These are phyloP conservation scores for Penicillium fimorum DNA, from an alignment of 495 filamentous ascomycete genomes.

Conservation along the genomic window DNA sequence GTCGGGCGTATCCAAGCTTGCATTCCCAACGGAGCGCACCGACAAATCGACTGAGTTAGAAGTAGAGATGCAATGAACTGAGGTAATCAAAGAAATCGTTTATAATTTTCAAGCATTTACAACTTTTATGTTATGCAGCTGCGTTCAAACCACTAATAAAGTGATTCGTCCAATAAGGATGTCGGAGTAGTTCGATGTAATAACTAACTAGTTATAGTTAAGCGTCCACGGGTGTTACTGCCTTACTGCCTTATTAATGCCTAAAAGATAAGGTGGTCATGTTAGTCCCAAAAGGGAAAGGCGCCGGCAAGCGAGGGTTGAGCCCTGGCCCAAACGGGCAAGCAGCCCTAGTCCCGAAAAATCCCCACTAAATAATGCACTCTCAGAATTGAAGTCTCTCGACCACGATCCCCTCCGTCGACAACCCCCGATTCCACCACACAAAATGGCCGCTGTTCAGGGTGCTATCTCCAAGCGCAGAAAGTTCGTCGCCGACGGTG, in stretches of 20 bases:
- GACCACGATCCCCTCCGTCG: slow-evolving; percentile 41
- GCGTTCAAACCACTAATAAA: slow-evolving; percentile 2
- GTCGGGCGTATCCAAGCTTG: slow-evolving; percentile 42
- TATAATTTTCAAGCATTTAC: slow-evolving; percentile 4
- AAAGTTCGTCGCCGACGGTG: slow-evolving; percentile 99
- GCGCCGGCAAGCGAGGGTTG: slow-evolving; percentile 45
- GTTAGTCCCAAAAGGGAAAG: slow-evolving; percentile 23
- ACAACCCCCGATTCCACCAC: slow-evolving; percentile 35
- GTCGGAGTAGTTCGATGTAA: slow-evolving; percentile 1
- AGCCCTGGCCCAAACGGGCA: slow-evolving; percentile 42
- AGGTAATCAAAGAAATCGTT: not conserved
- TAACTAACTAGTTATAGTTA: slow-evolving; percentile 1
- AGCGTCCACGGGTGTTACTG: too few species aligned
- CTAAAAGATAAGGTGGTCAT: not conserved
- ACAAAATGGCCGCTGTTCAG: slow-evolving; percentile 65
- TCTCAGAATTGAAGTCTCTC: slow-evolving; percentile 38
- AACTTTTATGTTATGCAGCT: not conserved
- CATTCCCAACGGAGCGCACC: slow-evolving; percentile 31
- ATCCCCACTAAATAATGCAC: slow-evolving; percentile 44
- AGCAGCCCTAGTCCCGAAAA: slow-evolving; percentile 44
- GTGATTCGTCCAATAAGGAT: not conserved
- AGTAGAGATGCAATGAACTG: slow-evolving; percentile 48
- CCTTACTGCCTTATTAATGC: slow-evolving; percentile 11
- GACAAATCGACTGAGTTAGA: slow-evolving; percentile 38
- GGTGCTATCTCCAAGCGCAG: slow-evolving; percentile 90